A percentile compares a stretch with the other conserved stretches of the same genome.
Evolutionary conservation across 306 rosid genomes (phyloP).

Genomic region (Nissolia schottii): DNA sequence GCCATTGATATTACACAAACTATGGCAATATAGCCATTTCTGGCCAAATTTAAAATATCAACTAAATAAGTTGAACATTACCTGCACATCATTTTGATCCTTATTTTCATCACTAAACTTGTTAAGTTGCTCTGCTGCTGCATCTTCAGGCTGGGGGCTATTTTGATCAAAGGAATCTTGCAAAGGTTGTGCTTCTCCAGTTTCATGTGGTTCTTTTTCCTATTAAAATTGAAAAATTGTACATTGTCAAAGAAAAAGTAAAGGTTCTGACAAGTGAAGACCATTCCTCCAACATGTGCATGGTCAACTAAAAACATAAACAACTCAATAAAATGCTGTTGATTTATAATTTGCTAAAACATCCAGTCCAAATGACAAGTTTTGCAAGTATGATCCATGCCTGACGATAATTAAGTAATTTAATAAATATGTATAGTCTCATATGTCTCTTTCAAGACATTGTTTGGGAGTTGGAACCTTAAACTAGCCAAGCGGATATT

Average conservation of each 20-base stretch:
- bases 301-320: neutral
- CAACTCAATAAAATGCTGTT: neutral
- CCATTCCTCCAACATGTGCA: neutral
- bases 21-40: conserved; percentile 6
- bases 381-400: neutral
- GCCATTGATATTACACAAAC: neutral
- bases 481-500: neutral
- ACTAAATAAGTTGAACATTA: conserved; percentile 19
- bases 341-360: neutral
- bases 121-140: conserved; percentile 43
- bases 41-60: conserved; percentile 14
- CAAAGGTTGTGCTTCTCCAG: conserved; percentile 39
- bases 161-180: conserved; percentile 40
- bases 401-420: neutral
- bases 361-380: neutral
- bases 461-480: neutral
- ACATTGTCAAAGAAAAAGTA: neutral
- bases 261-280: neutral
- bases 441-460: neutral
- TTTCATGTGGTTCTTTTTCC: conserved; percentile 53
- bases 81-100: conserved; percentile 50
- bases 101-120: conserved; percentile 44
- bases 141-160: conserved; percentile 37
- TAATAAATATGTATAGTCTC: neutral
- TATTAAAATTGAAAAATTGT: conserved; percentile 22